phyloP scores from a whole-genome alignment of 805 yeast species.

The Cyberlindnera misumaiensis region DNA sequence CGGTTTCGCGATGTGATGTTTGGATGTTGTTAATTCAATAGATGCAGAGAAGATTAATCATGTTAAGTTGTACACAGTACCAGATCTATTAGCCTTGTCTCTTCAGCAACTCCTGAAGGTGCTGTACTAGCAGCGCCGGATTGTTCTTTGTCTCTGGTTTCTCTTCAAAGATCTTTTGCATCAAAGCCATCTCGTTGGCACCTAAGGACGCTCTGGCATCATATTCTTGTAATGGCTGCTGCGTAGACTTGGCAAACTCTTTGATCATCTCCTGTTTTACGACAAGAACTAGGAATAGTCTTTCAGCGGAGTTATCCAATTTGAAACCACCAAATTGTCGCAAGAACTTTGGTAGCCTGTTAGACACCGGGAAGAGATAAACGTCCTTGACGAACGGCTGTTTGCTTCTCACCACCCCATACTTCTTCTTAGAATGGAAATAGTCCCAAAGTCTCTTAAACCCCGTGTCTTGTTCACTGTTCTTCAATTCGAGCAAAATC shows the following conservation, averaged over 20 bases:
- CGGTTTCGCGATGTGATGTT: too few relatives aligned
- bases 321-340: slow-evolving; percentile 2
- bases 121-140: slow-evolving; percentile 15
- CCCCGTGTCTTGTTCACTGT: slow-evolving; percentile 3
- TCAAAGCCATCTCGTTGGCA: slow-evolving; percentile 14
- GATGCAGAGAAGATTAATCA: too few relatives aligned
- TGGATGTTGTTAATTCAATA: too few relatives aligned
- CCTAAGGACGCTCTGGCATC: slow-evolving; percentile 7
- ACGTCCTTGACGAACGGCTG: slow-evolving; percentile 39
- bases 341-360: slow-evolving; percentile 17
- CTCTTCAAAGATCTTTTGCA: slow-evolving; percentile 17
- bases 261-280: slow-evolving; percentile 17
- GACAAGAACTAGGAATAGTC: slow-evolving; percentile 16
- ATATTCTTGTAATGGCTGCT: slow-evolving; percentile 1
- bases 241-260: not conserved
- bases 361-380: slow-evolving; percentile 31
- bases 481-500: slow-evolving; percentile 38
- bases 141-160: slow-evolving; percentile 17
- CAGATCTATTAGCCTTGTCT: not conserved
- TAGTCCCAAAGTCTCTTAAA: slow-evolving; percentile 26
- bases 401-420: slow-evolving; percentile 39
- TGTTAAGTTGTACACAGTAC: too few relatives aligned
- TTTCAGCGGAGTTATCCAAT: not conserved
- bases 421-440: slow-evolving; percentile 30
- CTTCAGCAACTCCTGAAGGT: slow-evolving; percentile 12